These are phyloP conservation scores for Umbelopsis sp. DNA, from an alignment of 371 early-diverging fungal species.

Conservation along the genomic window DNA sequence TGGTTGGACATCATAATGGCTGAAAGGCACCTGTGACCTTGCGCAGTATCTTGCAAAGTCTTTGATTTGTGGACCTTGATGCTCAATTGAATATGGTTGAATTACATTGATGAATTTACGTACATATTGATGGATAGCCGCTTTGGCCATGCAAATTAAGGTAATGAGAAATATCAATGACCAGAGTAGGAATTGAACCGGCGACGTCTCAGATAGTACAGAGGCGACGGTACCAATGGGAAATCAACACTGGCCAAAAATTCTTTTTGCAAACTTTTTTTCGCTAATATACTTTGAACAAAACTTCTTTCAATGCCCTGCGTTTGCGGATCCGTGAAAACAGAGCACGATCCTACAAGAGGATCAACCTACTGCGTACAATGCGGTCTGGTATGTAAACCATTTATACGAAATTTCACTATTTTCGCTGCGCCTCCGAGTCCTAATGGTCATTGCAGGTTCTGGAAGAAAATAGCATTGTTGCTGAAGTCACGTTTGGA, in stretches of 20 bases:
- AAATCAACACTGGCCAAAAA: neutral
- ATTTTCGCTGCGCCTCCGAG: neutral
- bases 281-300: neutral
- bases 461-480: conserved; percentile 96
- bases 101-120: neutral
- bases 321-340: conserved; percentile 41
- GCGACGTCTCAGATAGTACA: neutral
- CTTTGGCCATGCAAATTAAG: neutral
- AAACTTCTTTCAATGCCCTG: neutral
- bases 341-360: conserved; percentile 46
- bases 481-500: conserved; percentile 92
- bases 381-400: conserved; percentile 65
- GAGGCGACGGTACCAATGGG: neutral
- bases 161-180: neutral
- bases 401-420: neutral
- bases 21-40: too few relatives aligned
- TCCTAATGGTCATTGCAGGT: conserved; percentile 61
- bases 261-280: neutral
- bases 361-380: conserved; percentile 68
- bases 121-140: too few relatives aligned
- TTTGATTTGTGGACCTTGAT: neutral
- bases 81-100: neutral
- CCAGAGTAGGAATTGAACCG: neutral
- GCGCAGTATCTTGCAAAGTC: neutral
- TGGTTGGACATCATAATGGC: too few relatives aligned